A percentile compares a stretch with the other conserved stretches of the same genome.
Conservation (phyloP, 1,284 basidiomycete species). For the Moesziomyces globuligerus region DNA sequence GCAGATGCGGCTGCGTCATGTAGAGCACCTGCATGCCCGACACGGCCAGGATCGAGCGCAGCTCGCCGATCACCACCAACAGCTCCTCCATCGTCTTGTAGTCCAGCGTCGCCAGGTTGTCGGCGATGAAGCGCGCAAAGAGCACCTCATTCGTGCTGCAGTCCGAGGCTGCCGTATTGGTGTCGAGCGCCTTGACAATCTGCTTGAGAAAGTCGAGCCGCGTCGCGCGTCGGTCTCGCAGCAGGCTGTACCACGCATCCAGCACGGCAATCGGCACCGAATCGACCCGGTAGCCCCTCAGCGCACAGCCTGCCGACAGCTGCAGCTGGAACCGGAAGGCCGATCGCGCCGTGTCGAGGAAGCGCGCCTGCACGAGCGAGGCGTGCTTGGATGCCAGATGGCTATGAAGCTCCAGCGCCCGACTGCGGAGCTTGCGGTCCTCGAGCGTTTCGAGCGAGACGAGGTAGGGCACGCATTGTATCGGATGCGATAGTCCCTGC, state of each 20-base stretch:
- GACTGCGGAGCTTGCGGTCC: slow-evolving; percentile 73
- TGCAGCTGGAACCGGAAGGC: slow-evolving; percentile 82
- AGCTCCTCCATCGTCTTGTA: slow-evolving; percentile 95
- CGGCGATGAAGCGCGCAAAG: slow-evolving; percentile 89
- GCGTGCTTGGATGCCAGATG: slow-evolving; percentile 88
- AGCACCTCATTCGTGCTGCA: slow-evolving; percentile 67
- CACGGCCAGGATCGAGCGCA: slow-evolving; percentile 83
- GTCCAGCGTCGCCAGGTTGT: slow-evolving; percentile 89
- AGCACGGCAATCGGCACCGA: slow-evolving; percentile 67
- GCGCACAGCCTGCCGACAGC: slow-evolving; percentile 6
- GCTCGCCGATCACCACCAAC: slow-evolving; percentile 81
- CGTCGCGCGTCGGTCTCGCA: slow-evolving; percentile 85
- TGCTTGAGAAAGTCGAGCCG: slow-evolving; percentile 87
- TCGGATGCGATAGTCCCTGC: slow-evolving; percentile 93
- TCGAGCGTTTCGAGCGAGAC: slow-evolving; percentile 90
- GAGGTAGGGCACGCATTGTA: slow-evolving; percentile 90
- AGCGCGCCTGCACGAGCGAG: slow-evolving; percentile 86
- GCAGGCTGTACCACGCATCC: slow-evolving; percentile 87
- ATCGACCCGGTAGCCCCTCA: slow-evolving; percentile 35
- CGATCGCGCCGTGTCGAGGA: slow-evolving; percentile 78
- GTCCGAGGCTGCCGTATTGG: slow-evolving; percentile 70
- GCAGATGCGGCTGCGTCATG: slow-evolving; percentile 39
- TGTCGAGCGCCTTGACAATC: slow-evolving; percentile 82
- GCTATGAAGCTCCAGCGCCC: slow-evolving; percentile 83
- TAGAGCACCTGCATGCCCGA: slow-evolving; percentile 79